A percentile compares a stretch with the other conserved stretches of the same genome.
phyloP scores from a whole-genome alignment of 2,329 filamentous ascomycete species.

The Pseudopyricularia cyperi region DNA sequence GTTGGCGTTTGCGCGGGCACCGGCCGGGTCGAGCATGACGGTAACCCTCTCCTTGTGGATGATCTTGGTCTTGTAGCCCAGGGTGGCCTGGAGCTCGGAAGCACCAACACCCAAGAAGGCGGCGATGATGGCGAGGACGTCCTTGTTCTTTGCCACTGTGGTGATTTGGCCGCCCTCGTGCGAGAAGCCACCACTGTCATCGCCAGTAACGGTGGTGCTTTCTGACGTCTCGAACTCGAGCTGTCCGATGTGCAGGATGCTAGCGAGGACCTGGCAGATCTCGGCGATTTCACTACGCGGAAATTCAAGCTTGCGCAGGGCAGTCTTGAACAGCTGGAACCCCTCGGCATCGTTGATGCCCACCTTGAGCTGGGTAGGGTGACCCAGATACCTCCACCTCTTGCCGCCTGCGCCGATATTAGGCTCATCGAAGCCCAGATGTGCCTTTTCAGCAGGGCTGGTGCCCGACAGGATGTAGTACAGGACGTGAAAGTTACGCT shows the following conservation, averaged over 20 bases:
- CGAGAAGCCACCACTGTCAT: conserved; percentile 92
- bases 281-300: conserved; percentile 88
- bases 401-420: conserved; percentile 41
- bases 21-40: conserved; percentile 88
- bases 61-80: conserved; percentile 95
- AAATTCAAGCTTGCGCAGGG: conserved; percentile 86
- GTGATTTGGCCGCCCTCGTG: conserved; percentile 82
- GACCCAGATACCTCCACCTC: conserved; percentile 91
- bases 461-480: conserved; percentile 94
- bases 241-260: conserved; percentile 94
- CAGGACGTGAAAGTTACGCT: conserved; percentile 89
- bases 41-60: conserved; percentile 95
- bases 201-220: conserved; percentile 63
- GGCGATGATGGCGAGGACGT: conserved; percentile 71
- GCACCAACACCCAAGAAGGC: conserved; percentile 86
- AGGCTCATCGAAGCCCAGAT: conserved; percentile 52
- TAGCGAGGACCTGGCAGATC: conserved; percentile 87
- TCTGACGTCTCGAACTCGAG: conserved; percentile 81
- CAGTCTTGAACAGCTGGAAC: conserved; percentile 96
- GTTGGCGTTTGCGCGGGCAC: conserved; percentile 82
- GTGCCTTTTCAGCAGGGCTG: conserved; percentile 76
- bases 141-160: conserved; percentile 87
- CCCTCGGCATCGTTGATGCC: conserved; percentile 93
- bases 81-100: conserved; percentile 69
- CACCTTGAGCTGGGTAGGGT: conserved; percentile 92